Percentiles rank a stretch among this genome's conserved stretches.
Evolutionary conservation across 352 stramenopile genomes (phyloP).

Genomic region (Nothophytophthora sp.): DNA sequence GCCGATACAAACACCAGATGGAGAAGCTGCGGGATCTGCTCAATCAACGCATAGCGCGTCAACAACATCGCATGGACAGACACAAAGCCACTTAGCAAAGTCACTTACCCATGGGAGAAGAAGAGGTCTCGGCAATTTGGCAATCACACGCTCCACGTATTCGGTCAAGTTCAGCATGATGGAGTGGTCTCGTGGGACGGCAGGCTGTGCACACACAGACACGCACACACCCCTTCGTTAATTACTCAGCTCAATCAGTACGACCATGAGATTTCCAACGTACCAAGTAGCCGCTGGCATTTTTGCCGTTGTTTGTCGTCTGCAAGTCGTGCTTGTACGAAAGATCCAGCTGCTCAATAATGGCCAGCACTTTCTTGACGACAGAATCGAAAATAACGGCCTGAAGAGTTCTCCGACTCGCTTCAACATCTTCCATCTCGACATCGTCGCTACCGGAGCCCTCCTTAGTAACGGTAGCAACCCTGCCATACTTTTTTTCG

Average conservation of each 20-base stretch:
- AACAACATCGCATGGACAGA: conserved; percentile 3
- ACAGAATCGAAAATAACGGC: conserved; percentile 50
- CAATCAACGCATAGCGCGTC: not conserved
- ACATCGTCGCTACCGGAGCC: conserved; percentile 12
- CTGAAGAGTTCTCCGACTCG: conserved; percentile 24
- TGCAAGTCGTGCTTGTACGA: conserved; percentile 70
- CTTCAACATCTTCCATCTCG: conserved; percentile 21
- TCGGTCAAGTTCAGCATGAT: conserved; percentile 84
- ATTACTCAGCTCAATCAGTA: not conserved
- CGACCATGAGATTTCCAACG: conserved; percentile 2
- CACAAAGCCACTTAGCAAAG: too few relatives aligned
- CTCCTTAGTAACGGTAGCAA: not conserved
- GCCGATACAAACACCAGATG: conserved; percentile 30
- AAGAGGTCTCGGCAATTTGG: conserved; percentile 21
- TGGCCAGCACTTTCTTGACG: conserved; percentile 40
- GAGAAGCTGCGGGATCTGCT: conserved; percentile 40
- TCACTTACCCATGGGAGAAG: conserved; percentile 53
- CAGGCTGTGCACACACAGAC: conserved; percentile 38
- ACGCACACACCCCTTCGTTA: not conserved
- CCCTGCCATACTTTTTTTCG: conserved; percentile 10
- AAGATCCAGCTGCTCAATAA: conserved; percentile 63
- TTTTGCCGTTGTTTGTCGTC: conserved; percentile 29
- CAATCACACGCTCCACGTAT: conserved; percentile 61
- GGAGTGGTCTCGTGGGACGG: conserved; percentile 68
- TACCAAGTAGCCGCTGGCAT: conserved; percentile 61